Conservation (phyloP, 306 rosid genomes). For the Quercus agrifolia region DNA sequence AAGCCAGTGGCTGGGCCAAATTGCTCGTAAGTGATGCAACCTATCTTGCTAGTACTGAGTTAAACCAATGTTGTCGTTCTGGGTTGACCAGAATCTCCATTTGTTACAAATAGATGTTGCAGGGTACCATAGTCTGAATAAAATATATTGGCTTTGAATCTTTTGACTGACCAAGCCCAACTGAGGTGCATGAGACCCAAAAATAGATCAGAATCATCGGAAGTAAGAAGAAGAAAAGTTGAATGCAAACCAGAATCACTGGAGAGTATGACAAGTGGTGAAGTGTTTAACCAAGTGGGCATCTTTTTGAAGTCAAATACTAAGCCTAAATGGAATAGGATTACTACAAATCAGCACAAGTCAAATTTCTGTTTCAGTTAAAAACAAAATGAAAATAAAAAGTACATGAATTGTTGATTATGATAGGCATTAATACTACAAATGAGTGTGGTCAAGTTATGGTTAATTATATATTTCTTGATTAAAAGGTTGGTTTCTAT, state of each 20-base stretch:
- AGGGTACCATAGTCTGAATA: background rate
- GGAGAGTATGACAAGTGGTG: constrained; percentile 17
- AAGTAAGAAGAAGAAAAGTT: background rate
- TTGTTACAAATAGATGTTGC: background rate
- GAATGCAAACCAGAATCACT: background rate
- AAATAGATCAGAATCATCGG: background rate
- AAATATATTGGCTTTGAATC: background rate
- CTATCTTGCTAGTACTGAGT: background rate
- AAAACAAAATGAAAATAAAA: background rate
- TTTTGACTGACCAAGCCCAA: background rate
- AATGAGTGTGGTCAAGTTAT: too few relatives aligned
- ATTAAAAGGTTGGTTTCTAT: background rate
- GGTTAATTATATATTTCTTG: background rate
- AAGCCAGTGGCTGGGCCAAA: constrained; percentile 61
- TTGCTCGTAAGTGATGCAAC: constrained; percentile 77
- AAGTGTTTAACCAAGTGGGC: constrained; percentile 8
- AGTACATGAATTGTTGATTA: background rate
- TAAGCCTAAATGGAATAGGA: background rate
- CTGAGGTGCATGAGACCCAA: background rate
- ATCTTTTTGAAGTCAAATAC: background rate
- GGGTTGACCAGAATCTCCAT: background rate
- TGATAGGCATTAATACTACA: background rate
- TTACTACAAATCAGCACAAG: background rate
- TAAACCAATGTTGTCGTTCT: background rate
- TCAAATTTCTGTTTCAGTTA: background rate